phyloP scores from a whole-genome alignment of 2,329 filamentous ascomycete species.

The Diaporthe citriasiana region DNA sequence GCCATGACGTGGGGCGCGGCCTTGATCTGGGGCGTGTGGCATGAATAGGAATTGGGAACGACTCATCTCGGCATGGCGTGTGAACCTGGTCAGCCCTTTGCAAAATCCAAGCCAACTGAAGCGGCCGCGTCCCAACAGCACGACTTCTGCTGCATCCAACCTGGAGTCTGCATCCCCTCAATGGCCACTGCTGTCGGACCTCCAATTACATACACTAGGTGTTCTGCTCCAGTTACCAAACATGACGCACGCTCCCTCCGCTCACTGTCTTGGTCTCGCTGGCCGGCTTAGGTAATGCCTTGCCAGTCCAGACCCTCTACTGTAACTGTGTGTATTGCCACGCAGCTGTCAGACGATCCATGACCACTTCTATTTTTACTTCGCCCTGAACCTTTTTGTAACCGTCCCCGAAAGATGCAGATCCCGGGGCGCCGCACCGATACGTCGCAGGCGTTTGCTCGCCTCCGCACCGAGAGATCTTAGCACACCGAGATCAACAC shows the following conservation, averaged over 20 bases:
- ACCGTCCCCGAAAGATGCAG: slow-evolving; percentile 16
- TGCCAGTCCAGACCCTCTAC: slow-evolving; percentile 7
- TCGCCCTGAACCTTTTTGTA: slow-evolving; percentile 13
- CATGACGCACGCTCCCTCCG: not conserved
- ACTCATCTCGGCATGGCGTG: too few species aligned
- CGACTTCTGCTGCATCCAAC: not conserved
- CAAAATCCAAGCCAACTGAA: not conserved
- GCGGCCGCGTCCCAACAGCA: not conserved
- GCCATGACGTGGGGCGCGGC: slow-evolving; percentile 20
- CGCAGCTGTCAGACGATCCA: slow-evolving; percentile 27
- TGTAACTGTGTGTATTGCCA: not conserved
- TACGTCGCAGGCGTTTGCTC: slow-evolving; percentile 18
- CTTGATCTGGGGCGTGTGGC: not conserved
- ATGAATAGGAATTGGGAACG: slow-evolving; percentile 7
- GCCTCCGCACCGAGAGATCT: slow-evolving; percentile 17
- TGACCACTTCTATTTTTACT: slow-evolving; percentile 32
- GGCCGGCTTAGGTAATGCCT: slow-evolving; percentile 13
- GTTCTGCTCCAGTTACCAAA: not conserved
- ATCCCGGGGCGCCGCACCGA: slow-evolving; percentile 14
- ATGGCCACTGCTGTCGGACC: not conserved
- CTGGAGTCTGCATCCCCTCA: not conserved
- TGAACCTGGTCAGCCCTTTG: not conserved
- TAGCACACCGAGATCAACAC: slow-evolving; percentile 19
- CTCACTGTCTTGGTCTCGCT: not conserved
- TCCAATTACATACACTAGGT: not conserved